Evolutionary conservation across 1,284 basidiomycete species (phyloP), one percentile per base, ranked within the genome.

Genomic region (Apiotrichum gracile): DNA sequence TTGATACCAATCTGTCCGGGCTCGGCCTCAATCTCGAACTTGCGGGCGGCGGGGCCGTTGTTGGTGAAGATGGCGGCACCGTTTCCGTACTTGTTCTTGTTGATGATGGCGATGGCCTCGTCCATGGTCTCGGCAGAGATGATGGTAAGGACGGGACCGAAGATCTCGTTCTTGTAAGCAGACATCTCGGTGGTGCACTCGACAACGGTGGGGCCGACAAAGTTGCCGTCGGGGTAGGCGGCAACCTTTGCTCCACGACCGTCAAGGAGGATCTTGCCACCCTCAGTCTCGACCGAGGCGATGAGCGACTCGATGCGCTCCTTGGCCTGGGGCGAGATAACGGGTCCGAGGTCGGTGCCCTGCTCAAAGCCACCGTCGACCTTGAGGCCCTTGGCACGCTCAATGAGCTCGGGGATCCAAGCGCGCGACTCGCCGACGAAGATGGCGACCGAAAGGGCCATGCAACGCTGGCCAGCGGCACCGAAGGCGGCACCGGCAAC

Each of bases 51-150:
- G 29, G 93, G 88, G n/a, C 94, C 94, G 45, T 87, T 91, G 76
- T 93, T 89, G 29, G 94, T 98, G 75, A 96, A 97, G 69, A 96
- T 91, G 27, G 90, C 88, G n/a, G 91, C 84, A 33, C 92, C 93
- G 69, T 97, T 97, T 7, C 92, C 78, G 65, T 89, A 96, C 68
- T 78, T 81, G 77, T 96, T 97, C 51, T 79, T 76, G 76, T 97
- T 97, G 77, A 97, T 85, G 60, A 96, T 84, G 34, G 84, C 83
- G 57, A 97, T 81, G 21, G 92, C 94, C 62, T 97, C 90, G 62
- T 97, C 92, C 43, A 98, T 79, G 1, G 86, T 91, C 51, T 91
- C 84, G 7, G 87, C 89, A 51, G 83, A 80, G 61, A 97, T 72
- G 49, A 96, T 80, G 22, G 86, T 79, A 38, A 98, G 80, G 0